Evolutionary conservation across 1,284 basidiomycete genomes (phyloP).

Genomic region (Megacollybia platyphylla): DNA sequence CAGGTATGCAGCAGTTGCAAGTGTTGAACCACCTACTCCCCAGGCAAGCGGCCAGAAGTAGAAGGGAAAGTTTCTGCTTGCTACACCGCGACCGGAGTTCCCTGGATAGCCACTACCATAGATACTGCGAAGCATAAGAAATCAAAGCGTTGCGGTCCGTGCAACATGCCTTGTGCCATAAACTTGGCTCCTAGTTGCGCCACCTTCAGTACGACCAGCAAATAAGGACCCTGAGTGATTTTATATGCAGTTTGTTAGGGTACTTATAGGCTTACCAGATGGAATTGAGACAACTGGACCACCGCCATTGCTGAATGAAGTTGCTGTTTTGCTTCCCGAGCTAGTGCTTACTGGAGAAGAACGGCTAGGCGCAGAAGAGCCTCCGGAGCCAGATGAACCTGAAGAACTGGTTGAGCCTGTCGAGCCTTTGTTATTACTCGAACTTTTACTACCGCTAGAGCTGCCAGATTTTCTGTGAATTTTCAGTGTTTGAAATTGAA

Average conservation of each 20-base stretch:
- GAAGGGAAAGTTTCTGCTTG: slow-evolving; percentile 37
- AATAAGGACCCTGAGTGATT: slow-evolving; percentile 18
- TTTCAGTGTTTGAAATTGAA: no score
- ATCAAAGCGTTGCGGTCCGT: neutral
- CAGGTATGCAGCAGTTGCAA: slow-evolving; percentile 25
- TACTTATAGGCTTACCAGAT: no score
- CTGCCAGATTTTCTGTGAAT: neutral
- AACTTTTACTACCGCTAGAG: slow-evolving; percentile 7
- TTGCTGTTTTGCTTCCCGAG: slow-evolving; percentile 14
- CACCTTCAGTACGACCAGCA: slow-evolving; percentile 19
- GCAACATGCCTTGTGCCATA: slow-evolving; percentile 19
- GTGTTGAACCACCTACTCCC: slow-evolving; percentile 19
- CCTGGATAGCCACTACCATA: slow-evolving; percentile 53
- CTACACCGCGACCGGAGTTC: slow-evolving; percentile 24
- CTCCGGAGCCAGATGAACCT: slow-evolving; percentile 2
- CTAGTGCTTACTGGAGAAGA: slow-evolving; percentile 4
- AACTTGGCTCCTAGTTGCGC: slow-evolving; percentile 22
- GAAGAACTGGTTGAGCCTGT: slow-evolving; percentile 4
- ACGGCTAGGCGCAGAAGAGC: neutral
- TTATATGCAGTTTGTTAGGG: no score
- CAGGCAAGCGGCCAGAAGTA: slow-evolving; percentile 48
- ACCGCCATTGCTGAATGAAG: slow-evolving; percentile 17
- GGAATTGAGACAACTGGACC: slow-evolving; percentile 14
- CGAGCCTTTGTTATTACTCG: neutral
- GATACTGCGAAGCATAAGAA: slow-evolving; percentile 16